phyloP scores from a whole-genome alignment of 345 rosid species.

The Tarenaya hassleriana region DNA sequence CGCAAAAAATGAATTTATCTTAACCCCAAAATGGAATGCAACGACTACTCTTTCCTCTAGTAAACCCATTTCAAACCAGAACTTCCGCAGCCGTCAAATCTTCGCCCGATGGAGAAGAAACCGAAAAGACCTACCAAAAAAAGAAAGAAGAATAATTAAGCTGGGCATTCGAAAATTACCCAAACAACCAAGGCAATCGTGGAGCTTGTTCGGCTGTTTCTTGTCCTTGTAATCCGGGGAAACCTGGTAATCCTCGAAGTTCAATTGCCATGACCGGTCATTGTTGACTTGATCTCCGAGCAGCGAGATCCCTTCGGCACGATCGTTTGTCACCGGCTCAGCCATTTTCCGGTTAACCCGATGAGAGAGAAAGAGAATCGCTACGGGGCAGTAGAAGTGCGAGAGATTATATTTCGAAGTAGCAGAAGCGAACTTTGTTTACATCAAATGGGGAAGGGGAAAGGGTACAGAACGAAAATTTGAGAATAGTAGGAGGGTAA shows the following conservation, averaged over 20 bases:
- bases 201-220: slow-evolving; percentile 47
- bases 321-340: slow-evolving; percentile 25
- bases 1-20: slow-evolving; percentile 2
- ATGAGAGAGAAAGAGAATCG: slow-evolving; percentile 9
- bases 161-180: slow-evolving; percentile 35
- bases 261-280: slow-evolving; percentile 81
- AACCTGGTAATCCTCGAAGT: slow-evolving; percentile 69
- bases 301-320: slow-evolving; percentile 57
- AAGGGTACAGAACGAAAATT: slow-evolving; percentile 13
- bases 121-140: background rate
- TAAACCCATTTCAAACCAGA: background rate
- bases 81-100: background rate
- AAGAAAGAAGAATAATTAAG: background rate
- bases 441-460: background rate
- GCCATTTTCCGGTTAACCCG: slow-evolving; percentile 41
- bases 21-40: slow-evolving; percentile 4
- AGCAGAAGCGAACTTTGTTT: background rate
- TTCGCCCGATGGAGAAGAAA: background rate
- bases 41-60: background rate
- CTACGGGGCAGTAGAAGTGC: slow-evolving; percentile 1
- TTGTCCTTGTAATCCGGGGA: slow-evolving; percentile 49
- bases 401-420: slow-evolving; percentile 12
- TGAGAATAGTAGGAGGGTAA: slow-evolving; percentile 23
- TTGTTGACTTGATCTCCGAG: slow-evolving; percentile 38
- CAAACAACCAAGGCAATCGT: slow-evolving; percentile 70